Evolutionary conservation across 148 eudicot species (phyloP).

Genomic region (Mesembryanthemum crystallinum): DNA sequence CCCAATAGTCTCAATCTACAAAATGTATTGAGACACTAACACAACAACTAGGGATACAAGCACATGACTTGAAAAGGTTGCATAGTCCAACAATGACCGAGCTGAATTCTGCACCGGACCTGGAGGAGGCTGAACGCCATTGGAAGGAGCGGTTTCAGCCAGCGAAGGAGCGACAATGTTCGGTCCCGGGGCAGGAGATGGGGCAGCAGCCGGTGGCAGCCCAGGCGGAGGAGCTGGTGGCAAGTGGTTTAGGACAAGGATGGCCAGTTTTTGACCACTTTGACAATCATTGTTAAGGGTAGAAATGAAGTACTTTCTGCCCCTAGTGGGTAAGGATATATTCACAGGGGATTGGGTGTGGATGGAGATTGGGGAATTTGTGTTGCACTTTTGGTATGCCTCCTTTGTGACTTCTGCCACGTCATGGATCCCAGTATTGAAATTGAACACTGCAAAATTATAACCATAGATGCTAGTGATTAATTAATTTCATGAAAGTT

Average conservation of each 20-base stretch:
- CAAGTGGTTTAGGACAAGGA: slow-evolving; percentile 17
- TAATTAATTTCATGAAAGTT: too few relatives aligned
- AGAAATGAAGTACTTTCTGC: slow-evolving; percentile 31
- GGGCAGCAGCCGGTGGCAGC: slow-evolving; percentile 6
- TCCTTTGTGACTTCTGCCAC: slow-evolving; percentile 43
- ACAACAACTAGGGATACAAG: slow-evolving; percentile 2
- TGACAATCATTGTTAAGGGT: slow-evolving; percentile 27
- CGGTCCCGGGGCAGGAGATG: neutral
- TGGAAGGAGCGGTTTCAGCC: neutral
- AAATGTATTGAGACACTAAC: slow-evolving; percentile 1
- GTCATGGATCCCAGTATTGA: slow-evolving; percentile 38
- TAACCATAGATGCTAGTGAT: too few relatives aligned
- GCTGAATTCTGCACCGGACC: slow-evolving; percentile 3
- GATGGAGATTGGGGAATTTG: slow-evolving; percentile 20
- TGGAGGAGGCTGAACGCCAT: neutral
- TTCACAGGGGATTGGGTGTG: slow-evolving; percentile 26
- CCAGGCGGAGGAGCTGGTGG: slow-evolving; percentile 15
- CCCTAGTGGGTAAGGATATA: slow-evolving; percentile 16
- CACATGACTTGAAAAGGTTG: neutral
- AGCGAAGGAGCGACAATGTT: neutral
- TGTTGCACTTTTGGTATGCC: slow-evolving; percentile 40
- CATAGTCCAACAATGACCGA: slow-evolving; percentile 8
- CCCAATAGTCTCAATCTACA: neutral
- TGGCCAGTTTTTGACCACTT: slow-evolving; percentile 20
- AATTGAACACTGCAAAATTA: slow-evolving; percentile 52